Conservation (phyloP, 1,139 yeast genomes). For the Taphrina wiesneri region DNA sequence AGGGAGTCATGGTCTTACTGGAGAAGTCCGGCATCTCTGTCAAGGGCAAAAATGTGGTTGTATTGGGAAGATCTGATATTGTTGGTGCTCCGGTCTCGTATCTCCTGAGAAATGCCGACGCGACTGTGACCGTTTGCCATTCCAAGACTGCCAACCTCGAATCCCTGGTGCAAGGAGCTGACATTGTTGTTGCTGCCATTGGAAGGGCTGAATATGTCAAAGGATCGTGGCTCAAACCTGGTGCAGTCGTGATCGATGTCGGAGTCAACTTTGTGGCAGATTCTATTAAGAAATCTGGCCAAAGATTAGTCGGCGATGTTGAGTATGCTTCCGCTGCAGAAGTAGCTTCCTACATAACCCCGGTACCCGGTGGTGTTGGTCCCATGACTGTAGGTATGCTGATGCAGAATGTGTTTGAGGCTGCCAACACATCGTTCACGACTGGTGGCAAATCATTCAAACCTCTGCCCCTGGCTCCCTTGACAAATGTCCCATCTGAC, state of each 20-base stretch:
- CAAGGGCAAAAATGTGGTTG: conserved; percentile 85
- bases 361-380: conserved; percentile 99
- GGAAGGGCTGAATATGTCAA: conserved; percentile 81
- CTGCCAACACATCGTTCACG: conserved; percentile 59
- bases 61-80: conserved; percentile 91
- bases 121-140: conserved; percentile 85
- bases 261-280: conserved; percentile 91
- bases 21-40: conserved; percentile 61
- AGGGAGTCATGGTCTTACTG: conserved; percentile 83
- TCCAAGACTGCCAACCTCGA: conserved; percentile 69
- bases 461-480: conserved; percentile 65
- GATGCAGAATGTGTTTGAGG: conserved; percentile 77
- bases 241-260: conserved; percentile 88
- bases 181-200: conserved; percentile 87
- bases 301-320: conserved; percentile 90
- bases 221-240: conserved; percentile 85
- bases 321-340: conserved; percentile 68
- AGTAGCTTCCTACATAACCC: conserved; percentile 77
- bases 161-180: conserved; percentile 67
- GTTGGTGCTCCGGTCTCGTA: conserved; percentile 94
- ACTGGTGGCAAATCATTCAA: conserved; percentile 45
- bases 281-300: conserved; percentile 73
- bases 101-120: conserved; percentile 73
- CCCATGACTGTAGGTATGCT: conserved; percentile 99
- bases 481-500: conserved; percentile 89